phyloP scores from a whole-genome alignment of 2,329 filamentous ascomycete species.

The Ilyonectria destructans region DNA sequence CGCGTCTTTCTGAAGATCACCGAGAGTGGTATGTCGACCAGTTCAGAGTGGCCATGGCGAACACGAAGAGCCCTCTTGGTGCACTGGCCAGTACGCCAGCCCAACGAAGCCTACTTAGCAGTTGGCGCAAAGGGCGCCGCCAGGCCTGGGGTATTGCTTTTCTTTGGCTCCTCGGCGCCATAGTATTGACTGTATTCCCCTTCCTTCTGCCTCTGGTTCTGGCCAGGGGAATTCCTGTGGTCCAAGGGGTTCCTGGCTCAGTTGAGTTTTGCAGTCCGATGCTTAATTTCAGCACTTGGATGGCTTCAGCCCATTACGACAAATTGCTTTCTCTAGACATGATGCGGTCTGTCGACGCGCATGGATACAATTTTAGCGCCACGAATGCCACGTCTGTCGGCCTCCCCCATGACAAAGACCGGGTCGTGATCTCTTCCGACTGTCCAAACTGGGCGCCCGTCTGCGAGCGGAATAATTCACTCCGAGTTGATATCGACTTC shows the following conservation, averaged over 20 bases:
- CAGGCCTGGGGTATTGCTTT: neutral
- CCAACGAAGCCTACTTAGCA: slow-evolving; percentile 1
- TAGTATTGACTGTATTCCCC: neutral
- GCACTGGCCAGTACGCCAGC: neutral
- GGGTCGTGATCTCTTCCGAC: slow-evolving; percentile 1
- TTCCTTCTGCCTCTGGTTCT: neutral
- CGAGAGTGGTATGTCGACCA: slow-evolving; percentile 19
- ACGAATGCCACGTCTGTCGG: slow-evolving; percentile 3
- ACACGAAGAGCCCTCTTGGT: slow-evolving; percentile 4
- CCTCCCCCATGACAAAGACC: slow-evolving; percentile 4
- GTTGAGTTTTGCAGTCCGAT: slow-evolving; percentile 5
- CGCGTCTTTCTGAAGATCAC: slow-evolving; percentile 17
- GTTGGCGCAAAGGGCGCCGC: neutral
- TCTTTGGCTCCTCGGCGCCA: slow-evolving; percentile 2
- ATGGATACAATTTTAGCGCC: slow-evolving; percentile 2
- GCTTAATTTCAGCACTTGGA: slow-evolving; percentile 10
- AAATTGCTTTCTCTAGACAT: neutral
- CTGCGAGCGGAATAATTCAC: slow-evolving; percentile 13
- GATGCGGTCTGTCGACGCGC: neutral
- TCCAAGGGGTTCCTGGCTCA: slow-evolving; percentile 9
- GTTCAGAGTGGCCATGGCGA: slow-evolving; percentile 19
- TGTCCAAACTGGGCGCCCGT: slow-evolving; percentile 9
- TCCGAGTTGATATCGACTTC: slow-evolving; percentile 14
- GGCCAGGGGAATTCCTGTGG: slow-evolving; percentile 5
- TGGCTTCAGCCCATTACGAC: slow-evolving; percentile 6